These are phyloP conservation scores for Zygosaccharomyces bailii DNA, from an alignment of 805 yeast species.

Conservation along the genomic window DNA sequence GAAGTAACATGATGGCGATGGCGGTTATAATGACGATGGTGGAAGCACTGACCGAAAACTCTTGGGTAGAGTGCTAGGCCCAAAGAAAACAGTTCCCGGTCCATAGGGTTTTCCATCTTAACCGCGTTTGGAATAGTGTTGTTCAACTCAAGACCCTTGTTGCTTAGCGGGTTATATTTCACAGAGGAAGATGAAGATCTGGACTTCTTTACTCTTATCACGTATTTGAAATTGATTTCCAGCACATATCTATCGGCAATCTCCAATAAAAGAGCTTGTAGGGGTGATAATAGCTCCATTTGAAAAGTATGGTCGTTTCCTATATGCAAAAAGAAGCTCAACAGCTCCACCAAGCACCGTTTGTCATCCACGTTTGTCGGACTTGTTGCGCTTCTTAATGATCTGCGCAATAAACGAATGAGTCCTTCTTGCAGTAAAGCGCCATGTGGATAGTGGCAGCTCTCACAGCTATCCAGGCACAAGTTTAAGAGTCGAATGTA, in stretches of 20 bases:
- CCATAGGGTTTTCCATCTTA: slow-evolving; percentile 20
- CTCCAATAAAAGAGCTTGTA: slow-evolving; percentile 16
- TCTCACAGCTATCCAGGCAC: slow-evolving; percentile 19
- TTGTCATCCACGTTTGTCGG: slow-evolving; percentile 7
- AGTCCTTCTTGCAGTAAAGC: slow-evolving; percentile 12
- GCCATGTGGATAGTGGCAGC: slow-evolving; percentile 13
- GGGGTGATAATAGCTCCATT: slow-evolving; percentile 2
- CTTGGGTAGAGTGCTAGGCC: slow-evolving; percentile 19
- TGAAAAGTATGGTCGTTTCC: slow-evolving; percentile 4
- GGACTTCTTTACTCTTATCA: slow-evolving; percentile 12
- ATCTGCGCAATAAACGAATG: slow-evolving; percentile 8
- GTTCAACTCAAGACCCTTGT: slow-evolving; percentile 17
- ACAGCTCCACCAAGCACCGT: slow-evolving; percentile 16
- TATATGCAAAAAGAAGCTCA: slow-evolving; percentile 15
- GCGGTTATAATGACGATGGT: background rate
- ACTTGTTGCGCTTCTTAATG: background rate
- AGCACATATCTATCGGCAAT: slow-evolving; percentile 19
- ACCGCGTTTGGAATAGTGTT: slow-evolving; percentile 26
- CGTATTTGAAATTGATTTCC: slow-evolving; percentile 24
- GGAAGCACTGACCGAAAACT: background rate
- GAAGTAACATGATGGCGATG: background rate
- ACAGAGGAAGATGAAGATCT: slow-evolving; percentile 9
- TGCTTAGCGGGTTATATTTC: slow-evolving; percentile 18
- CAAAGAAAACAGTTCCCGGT: slow-evolving; percentile 17
- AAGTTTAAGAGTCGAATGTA: slow-evolving; percentile 22